Base-by-base conservation (phyloP, 768 basidiomycete genomes). In the Xerocomus potaroensis region DNA sequence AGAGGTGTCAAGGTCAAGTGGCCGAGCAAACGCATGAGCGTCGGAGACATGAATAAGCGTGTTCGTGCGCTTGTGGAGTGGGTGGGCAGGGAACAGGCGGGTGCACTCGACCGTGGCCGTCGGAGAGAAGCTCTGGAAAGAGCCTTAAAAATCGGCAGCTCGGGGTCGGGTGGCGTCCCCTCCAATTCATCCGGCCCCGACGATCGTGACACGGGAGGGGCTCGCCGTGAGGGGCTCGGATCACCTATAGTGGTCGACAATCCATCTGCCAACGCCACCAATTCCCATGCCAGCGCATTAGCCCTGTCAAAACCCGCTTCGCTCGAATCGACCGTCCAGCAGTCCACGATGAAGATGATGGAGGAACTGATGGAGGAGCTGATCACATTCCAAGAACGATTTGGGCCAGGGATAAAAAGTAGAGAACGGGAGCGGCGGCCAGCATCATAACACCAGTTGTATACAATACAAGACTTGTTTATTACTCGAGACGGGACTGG, bases 11-110 rank as follows among this genome's bases (percentile, higher is more conserved):
- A 90, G 65, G 85, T 96, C 47, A 87, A 90, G 58, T 98, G 91
- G 86, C 95, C 94, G 1, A 81, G 82, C 54, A 93, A 94, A 69
- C 78, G 95, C 42, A 93, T 84, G 80, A 96, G 93, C 56, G 85
- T 95, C n/a, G 87, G 84, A 16, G 95, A 97, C 64, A 95, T 98
- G 91, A 89, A 91, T 66, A 96, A 96, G 70, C 83, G 95, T 21
- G 90, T 95, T 19, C 76, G 90, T 29, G 80, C 85, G 34, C 75
- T 98, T 39, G 81, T 95, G 16, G 94, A 96, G 59, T 97, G 89
- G 83, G 91, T 96, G n/a, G 88, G 86, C 23, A 74, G 91, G 47
- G 87, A 91, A 60, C 88, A 91, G 65, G 87, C 84, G 8, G 80
- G 73, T 53, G 84, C 84, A 9, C 72, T 77, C 30, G 89, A 90